These are phyloP conservation scores for Neonothopanus nambi DNA, from an alignment of 1,284 basidiomycete genomes.

Conservation along the genomic window DNA sequence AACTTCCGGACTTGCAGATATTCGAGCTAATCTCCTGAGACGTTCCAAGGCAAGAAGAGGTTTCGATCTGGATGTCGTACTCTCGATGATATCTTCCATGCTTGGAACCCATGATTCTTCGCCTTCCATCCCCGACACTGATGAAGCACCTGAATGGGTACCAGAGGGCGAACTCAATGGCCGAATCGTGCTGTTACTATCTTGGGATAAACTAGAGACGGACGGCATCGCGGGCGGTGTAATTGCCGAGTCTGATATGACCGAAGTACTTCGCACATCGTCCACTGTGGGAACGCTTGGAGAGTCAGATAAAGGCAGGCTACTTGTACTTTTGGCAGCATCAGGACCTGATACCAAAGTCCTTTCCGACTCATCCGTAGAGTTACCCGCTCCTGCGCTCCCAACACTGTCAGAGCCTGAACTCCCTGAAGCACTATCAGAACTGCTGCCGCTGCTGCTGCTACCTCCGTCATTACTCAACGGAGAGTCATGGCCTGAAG, in stretches of 20 bases:
- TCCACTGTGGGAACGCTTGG: neutral
- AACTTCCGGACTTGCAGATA: neutral
- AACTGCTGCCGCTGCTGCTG: neutral
- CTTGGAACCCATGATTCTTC: slow-evolving; percentile 49
- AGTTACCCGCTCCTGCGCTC: slow-evolving; percentile 10
- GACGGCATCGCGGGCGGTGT: slow-evolving; percentile 6
- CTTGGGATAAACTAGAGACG: too few relatives aligned
- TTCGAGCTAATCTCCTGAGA: slow-evolving; percentile 50
- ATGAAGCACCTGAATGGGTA: neutral
- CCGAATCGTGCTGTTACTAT: neutral
- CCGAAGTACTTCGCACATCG: neutral
- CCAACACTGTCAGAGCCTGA: slow-evolving; percentile 21
- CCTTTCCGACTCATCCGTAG: slow-evolving; percentile 30
- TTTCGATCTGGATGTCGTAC: slow-evolving; percentile 73
- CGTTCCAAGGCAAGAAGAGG: slow-evolving; percentile 77
- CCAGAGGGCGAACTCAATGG: slow-evolving; percentile 2
- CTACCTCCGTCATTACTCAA: slow-evolving; percentile 12
- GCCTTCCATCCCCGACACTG: slow-evolving; percentile 31
- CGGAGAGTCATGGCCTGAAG: slow-evolving; percentile 17
- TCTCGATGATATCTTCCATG: slow-evolving; percentile 69
- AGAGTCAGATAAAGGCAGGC: neutral
- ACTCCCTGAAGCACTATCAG: slow-evolving; percentile 16
- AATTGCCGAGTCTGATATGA: slow-evolving; percentile 6
- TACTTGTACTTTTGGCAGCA: neutral
- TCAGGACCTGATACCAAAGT: slow-evolving; percentile 25